These are phyloP conservation scores for Solanum virginianum DNA, from an alignment of 257 asterid species.

Conservation along the genomic window DNA sequence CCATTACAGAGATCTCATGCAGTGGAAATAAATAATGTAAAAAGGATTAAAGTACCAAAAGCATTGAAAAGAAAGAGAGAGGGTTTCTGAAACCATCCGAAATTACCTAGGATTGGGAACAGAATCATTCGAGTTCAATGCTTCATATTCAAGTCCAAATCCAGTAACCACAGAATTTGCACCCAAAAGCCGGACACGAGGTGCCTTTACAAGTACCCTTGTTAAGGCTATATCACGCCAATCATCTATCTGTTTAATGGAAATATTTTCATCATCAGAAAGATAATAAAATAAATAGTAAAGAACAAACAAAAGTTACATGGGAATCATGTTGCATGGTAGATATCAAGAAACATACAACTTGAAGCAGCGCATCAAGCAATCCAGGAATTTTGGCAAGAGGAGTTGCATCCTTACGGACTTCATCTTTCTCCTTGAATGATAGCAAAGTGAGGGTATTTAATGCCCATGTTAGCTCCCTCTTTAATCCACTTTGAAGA, in stretches of 20 bases:
- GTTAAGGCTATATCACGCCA: slow-evolving; percentile 97
- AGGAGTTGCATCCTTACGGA: slow-evolving; percentile 91
- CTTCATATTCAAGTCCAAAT: slow-evolving; percentile 66
- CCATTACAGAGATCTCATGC: not conserved
- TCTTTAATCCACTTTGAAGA: slow-evolving; percentile 96
- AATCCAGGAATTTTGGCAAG: slow-evolving; percentile 89
- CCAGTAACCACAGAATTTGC: slow-evolving; percentile 78
- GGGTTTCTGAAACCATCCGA: not conserved
- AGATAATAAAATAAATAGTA: not conserved
- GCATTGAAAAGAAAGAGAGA: not conserved
- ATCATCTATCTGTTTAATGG: slow-evolving; percentile 68
- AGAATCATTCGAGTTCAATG: slow-evolving; percentile 49
- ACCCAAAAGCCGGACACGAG: slow-evolving; percentile 65
- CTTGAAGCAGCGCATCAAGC: slow-evolving; percentile 92
- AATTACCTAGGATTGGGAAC: slow-evolving; percentile 45
- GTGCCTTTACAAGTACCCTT: slow-evolving; percentile 62
- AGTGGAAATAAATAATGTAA: not conserved
- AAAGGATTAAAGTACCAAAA: not conserved
- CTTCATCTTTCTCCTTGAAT: slow-evolving; percentile 92
- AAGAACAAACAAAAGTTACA: not conserved
- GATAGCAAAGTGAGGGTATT: slow-evolving; percentile 88
- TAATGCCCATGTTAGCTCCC: slow-evolving; percentile 95
- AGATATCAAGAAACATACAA: slow-evolving; percentile 44
- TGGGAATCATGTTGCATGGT: not conserved
- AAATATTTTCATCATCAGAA: slow-evolving; percentile 1